These are phyloP conservation scores for Rhodotorula taiwanensis DNA, from an alignment of 768 basidiomycete species.

Conservation along the genomic window DNA sequence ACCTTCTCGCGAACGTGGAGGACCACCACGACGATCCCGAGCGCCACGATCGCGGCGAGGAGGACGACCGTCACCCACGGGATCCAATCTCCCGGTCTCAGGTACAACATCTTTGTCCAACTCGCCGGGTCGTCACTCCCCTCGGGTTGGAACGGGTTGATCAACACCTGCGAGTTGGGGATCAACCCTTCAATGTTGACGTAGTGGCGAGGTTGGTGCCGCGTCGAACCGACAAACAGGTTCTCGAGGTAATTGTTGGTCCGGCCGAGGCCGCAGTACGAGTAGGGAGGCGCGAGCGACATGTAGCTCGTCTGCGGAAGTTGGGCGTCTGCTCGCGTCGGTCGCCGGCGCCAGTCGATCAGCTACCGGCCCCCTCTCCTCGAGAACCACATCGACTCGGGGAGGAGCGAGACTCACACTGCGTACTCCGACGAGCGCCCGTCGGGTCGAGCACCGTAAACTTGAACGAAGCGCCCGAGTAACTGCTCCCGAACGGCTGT, in stretches of 20 bases:
- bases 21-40: conserved; percentile 76
- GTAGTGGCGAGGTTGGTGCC: conserved; percentile 60
- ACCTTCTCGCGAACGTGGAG: conserved; percentile 90
- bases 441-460: conserved; percentile 91
- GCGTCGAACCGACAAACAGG: conserved; percentile 86
- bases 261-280: conserved; percentile 91
- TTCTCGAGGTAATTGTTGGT: conserved; percentile 99
- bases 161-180: conserved; percentile 94
- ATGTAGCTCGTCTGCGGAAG: conserved; percentile 90
- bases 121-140: conserved; percentile 44
- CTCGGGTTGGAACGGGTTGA: conserved; percentile 61
- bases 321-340: conserved; percentile 75
- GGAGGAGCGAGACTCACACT: conserved; percentile 53
- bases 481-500: conserved; percentile 88
- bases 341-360: too few species aligned
- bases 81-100: conserved; percentile 94
- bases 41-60: conserved; percentile 60
- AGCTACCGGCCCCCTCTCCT: too few species aligned
- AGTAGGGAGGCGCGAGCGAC: conserved; percentile 79
- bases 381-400: too few species aligned
- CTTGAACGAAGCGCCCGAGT: conserved; percentile 91
- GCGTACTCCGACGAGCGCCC: conserved; percentile 79
- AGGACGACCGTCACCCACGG: conserved; percentile 92
- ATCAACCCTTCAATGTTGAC: conserved; percentile 96
- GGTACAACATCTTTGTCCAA: conserved; percentile 84